Evolutionary conservation across 352 stramenopile genomes (phyloP), one percentile per base, ranked within the genome.

Genomic region (Globisporangium middletonii): DNA sequence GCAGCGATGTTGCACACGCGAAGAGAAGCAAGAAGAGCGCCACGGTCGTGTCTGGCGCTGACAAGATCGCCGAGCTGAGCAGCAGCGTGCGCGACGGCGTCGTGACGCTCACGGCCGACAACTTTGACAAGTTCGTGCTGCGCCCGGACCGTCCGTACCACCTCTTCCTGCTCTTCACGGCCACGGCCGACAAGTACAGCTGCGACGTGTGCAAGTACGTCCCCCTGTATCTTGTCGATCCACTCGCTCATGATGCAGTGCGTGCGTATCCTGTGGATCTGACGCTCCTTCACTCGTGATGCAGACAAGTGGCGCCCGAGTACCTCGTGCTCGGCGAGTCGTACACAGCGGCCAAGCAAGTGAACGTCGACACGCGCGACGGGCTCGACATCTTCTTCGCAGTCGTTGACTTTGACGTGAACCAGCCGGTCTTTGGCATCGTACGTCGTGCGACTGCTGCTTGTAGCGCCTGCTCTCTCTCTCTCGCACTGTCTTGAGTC

Each of bases 141-240:
- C 79, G 79, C 1, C 75, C 84, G 0, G 81, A 92, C 50, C 82
- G 84, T 33, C 84, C 84, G 49, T 94, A 92, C 68, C 84, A 94
- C 56, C 47, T 92, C 27, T 68, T 94, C 55, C 59, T 92, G 46
- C 63, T 94, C 42, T 88, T 89, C 67, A 94, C 84, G 46, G 79
- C 80, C n/a, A 70, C 74, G 8, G 72, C 69, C 15, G 75, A 83
- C 53, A 90, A 92, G 60, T 90, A 83, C 64, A 77, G 73, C 37
- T 94, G 84, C 56, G 84, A 89, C 35, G 74, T 72, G 30, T 94
- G 84, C 67, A 68, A 80, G 67, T 88, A 75, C 46, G 74, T 85
- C 13, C 23, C 28, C 6, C 16, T n/a, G 33, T 27, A 42, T 23
- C 8, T 12, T n/a, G 33, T 9, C 9, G 33, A 50, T 18, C 27